phyloP scores from a whole-genome alignment of 1,284 basidiomycete genomes.

The Apiotrichum siamense region DNA sequence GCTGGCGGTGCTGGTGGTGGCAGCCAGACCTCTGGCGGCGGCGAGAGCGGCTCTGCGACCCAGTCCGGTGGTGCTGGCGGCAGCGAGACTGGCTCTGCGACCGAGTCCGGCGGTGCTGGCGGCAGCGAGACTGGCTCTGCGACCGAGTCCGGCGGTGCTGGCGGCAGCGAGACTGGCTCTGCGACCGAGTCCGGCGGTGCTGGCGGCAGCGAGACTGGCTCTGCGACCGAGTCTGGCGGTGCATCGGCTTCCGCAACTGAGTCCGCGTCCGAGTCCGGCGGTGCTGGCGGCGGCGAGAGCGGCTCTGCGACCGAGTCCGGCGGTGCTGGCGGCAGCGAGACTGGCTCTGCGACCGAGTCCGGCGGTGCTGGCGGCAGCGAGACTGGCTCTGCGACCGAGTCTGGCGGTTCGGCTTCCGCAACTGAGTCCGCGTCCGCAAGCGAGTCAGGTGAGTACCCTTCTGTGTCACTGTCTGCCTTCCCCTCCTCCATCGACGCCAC shows the following conservation, averaged over 20 bases:
- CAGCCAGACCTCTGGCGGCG: too few species aligned
- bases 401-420: not conserved
- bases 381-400: not conserved
- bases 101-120: not conserved
- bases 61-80: not conserved
- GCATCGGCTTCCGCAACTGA: not conserved
- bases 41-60: not conserved
- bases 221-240: not conserved
- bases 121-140: not conserved
- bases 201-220: not conserved
- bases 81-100: not conserved
- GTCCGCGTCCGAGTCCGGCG: not conserved
- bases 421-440: not conserved
- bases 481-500: too few species aligned
- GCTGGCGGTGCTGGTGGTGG: not conserved
- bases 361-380: slow-evolving; percentile 2
- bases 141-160: not conserved
- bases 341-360: not conserved
- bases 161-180: not conserved
- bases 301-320: not conserved
- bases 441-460: not conserved
- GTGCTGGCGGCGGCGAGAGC: not conserved
- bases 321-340: not conserved
- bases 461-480: too few species aligned
- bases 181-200: not conserved